phyloP scores from a whole-genome alignment of 345 rosid genomes.

The Eutrema heterophyllum region DNA sequence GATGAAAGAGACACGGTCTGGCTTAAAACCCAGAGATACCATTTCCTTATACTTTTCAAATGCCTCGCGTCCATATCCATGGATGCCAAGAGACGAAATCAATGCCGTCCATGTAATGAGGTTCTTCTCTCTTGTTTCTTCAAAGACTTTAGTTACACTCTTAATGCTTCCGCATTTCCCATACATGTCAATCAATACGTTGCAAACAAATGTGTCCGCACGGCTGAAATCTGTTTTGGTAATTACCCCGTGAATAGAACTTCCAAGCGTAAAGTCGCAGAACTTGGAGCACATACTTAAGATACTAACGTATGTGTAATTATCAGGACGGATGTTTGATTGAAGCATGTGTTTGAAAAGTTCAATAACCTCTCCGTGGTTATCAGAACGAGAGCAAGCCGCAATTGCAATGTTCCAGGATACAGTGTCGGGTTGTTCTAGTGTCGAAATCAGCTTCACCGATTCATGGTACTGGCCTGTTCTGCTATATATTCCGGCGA shows the following conservation, averaged over 20 bases:
- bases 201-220: conserved; percentile 58
- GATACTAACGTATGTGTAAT: conserved; percentile 75
- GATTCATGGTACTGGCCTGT: conserved; percentile 53
- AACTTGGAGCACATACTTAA: conserved; percentile 46
- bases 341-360: conserved; percentile 58
- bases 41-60: conserved; percentile 54
- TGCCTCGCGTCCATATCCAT: conserved; percentile 58
- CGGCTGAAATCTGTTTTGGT: conserved; percentile 49
- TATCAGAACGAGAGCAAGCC: conserved; percentile 62
- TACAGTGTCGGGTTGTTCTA: conserved; percentile 67
- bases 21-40: conserved; percentile 50
- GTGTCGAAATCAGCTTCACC: conserved; percentile 53
- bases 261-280: conserved; percentile 57
- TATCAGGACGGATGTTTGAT: conserved; percentile 52
- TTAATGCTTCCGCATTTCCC: conserved; percentile 73
- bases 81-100: conserved; percentile 66
- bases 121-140: conserved; percentile 45
- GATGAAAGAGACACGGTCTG: conserved; percentile 63
- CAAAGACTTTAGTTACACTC: conserved; percentile 47
- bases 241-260: conserved; percentile 65
- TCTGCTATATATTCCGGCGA: conserved; percentile 70
- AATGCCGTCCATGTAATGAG: conserved; percentile 78
- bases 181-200: conserved; percentile 81
- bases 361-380: conserved; percentile 49
- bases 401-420: conserved; percentile 82